Conservation (phyloP, 768 basidiomycete genomes). For the Rhodotorula diobovata region DNA sequence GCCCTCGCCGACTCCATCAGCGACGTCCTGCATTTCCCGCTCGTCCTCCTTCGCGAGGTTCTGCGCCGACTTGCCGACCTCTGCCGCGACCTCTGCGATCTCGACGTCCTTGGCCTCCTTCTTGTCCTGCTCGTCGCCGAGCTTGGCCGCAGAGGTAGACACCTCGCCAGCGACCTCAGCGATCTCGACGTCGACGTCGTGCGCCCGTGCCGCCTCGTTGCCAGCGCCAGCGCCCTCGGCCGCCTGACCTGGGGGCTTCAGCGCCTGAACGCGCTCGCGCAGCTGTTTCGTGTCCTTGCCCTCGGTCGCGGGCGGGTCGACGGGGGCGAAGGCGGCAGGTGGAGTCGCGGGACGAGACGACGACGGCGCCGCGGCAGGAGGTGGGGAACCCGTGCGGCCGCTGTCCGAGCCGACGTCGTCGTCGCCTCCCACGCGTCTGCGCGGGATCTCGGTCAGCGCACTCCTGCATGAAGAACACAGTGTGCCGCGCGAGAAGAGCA, state of each 20-base stretch:
- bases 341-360: slow-evolving; percentile 1
- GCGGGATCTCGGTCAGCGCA: too few species aligned
- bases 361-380: not conserved
- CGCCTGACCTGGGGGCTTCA: slow-evolving; percentile 13
- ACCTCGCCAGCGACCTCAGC: slow-evolving; percentile 25
- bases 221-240: not conserved
- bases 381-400: not conserved
- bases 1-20: not conserved
- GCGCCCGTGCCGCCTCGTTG: not conserved
- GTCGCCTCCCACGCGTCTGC: slow-evolving; percentile 16
- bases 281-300: slow-evolving; percentile 37
- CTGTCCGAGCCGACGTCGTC: slow-evolving; percentile 2
- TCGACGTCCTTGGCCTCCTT: slow-evolving; percentile 22
- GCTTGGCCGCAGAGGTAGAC: slow-evolving; percentile 1
- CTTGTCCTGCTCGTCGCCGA: slow-evolving; percentile 16
- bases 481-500: not conserved
- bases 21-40: slow-evolving; percentile 1
- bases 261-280: slow-evolving; percentile 36
- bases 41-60: not conserved
- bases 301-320: slow-evolving; percentile 6
- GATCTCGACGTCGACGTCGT: slow-evolving; percentile 15
- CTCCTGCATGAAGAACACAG: too few species aligned
- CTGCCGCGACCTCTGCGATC: slow-evolving; percentile 31
- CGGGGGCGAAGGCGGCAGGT: not conserved
- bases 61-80: slow-evolving; percentile 27